Conservation (phyloP, 2,329 filamentous ascomycete genomes). For the Colletotrichum tanaceti region DNA sequence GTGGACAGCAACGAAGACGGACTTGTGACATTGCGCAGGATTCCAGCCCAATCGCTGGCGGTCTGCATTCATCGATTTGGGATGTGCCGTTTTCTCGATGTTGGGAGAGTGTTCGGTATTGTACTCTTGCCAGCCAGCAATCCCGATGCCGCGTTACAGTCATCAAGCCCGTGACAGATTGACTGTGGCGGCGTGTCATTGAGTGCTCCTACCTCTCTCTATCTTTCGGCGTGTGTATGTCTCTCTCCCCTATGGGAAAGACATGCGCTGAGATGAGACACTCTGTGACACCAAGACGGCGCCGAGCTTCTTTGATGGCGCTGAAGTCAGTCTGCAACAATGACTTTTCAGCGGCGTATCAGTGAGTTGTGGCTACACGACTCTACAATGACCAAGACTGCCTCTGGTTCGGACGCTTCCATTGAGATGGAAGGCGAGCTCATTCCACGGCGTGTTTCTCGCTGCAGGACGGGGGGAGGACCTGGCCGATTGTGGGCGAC, state of each 20-base stretch:
- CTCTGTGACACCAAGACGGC: slow-evolving; percentile 7
- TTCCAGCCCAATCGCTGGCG: slow-evolving; percentile 37
- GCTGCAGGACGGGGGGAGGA: neutral
- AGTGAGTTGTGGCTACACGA: neutral
- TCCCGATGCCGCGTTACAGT: slow-evolving; percentile 2
- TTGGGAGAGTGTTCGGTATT: neutral
- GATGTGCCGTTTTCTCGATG: neutral
- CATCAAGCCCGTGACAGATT: slow-evolving; percentile 1
- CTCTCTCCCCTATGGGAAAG: neutral
- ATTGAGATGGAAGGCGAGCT: neutral
- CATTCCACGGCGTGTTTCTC: slow-evolving; percentile 28
- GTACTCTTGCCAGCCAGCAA: neutral
- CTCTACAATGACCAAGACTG: neutral
- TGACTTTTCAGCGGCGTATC: neutral
- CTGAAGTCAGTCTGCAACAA: slow-evolving; percentile 9
- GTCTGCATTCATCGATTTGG: slow-evolving; percentile 21
- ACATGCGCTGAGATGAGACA: slow-evolving; percentile 4
- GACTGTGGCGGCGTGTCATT: neutral
- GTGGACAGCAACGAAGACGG: slow-evolving; percentile 33
- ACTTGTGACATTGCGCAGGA: slow-evolving; percentile 16
- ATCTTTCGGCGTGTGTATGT: too few species aligned
- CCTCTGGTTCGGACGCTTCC: slow-evolving; percentile 2
- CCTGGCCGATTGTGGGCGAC: neutral
- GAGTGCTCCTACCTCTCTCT: too few species aligned
- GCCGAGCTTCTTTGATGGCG: slow-evolving; percentile 1